A percentile compares a stretch with the other conserved stretches of the same genome.
Conservation (phyloP, 106 monocot genomes). For the Ottelia alismoides region DNA sequence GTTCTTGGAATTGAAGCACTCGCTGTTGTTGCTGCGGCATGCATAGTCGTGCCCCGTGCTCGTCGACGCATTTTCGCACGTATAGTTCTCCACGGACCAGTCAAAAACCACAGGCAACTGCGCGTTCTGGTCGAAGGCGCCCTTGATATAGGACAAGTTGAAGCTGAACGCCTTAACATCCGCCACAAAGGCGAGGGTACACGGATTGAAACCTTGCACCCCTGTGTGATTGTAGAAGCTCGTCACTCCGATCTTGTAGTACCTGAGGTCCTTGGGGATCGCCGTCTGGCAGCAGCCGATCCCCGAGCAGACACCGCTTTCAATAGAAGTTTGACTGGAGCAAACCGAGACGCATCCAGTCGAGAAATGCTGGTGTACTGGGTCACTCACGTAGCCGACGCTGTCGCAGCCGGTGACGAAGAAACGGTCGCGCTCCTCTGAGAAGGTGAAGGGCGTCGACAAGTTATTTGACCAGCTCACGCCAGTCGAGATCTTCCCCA, state of each 20-base stretch:
- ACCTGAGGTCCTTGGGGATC: conserved; percentile 19
- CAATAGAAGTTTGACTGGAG: neutral
- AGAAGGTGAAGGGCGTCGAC: neutral
- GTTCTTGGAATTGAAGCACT: conserved; percentile 1
- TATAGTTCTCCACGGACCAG: neutral
- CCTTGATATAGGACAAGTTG: no score
- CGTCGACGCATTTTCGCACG: conserved; percentile 2
- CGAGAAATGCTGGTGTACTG: neutral
- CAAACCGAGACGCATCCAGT: conserved; percentile 38
- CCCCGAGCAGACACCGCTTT: conserved; percentile 33
- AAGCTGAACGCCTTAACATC: no score
- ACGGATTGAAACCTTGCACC: no score
- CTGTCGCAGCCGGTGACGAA: conserved; percentile 6
- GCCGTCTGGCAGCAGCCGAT: conserved; percentile 32
- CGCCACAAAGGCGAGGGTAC: no score
- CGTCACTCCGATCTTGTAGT: neutral
- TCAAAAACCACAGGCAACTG: conserved; percentile 3
- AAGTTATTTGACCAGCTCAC: neutral
- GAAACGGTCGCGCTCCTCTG: neutral
- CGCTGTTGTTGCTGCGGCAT: conserved; percentile 2
- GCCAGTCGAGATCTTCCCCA: neutral
- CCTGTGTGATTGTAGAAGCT: conserved; percentile 2
- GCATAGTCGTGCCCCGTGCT: neutral
- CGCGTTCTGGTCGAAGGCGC: no score
- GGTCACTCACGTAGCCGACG: neutral